Evolutionary conservation across 306 rosid genomes (phyloP).

Genomic region (Lagenaria siceraria): DNA sequence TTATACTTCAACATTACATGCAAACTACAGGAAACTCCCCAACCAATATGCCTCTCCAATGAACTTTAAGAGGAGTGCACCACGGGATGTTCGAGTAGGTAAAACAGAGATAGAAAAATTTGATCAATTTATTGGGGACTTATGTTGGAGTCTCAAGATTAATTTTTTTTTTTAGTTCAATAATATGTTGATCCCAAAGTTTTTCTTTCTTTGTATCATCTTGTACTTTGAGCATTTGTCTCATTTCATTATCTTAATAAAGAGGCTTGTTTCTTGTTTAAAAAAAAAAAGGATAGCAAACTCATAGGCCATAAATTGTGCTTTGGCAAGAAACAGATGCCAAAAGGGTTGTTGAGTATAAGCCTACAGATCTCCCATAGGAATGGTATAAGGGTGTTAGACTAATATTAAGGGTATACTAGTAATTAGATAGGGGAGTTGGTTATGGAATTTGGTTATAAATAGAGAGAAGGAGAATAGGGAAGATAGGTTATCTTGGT

Average conservation of each 20-base stretch:
- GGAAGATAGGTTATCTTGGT: too few species aligned
- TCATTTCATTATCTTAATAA: too few species aligned
- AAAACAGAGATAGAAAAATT: background rate
- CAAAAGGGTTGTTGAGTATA: background rate
- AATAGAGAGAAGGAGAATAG: too few species aligned
- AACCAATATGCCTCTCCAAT: background rate
- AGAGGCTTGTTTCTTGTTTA: too few species aligned
- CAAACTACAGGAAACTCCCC: background rate
- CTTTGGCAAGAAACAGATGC: background rate
- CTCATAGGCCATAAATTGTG: background rate
- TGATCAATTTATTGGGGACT: background rate
- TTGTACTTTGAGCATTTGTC: too few species aligned
- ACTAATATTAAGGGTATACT: too few species aligned
- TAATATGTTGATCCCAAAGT: too few species aligned
- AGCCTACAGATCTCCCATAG: background rate
- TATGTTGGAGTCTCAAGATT: background rate
- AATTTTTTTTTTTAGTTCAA: background rate
- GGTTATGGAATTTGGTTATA: too few species aligned
- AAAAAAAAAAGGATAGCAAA: too few species aligned
- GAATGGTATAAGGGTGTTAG: too few species aligned
- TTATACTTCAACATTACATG: background rate
- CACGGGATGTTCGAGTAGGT: background rate
- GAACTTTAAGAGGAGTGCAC: background rate
- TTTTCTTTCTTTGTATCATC: too few species aligned
- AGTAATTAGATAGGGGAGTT: too few species aligned